Conservation (phyloP, 2,329 filamentous ascomycete genomes). For the Aspergillus proliferans region DNA sequence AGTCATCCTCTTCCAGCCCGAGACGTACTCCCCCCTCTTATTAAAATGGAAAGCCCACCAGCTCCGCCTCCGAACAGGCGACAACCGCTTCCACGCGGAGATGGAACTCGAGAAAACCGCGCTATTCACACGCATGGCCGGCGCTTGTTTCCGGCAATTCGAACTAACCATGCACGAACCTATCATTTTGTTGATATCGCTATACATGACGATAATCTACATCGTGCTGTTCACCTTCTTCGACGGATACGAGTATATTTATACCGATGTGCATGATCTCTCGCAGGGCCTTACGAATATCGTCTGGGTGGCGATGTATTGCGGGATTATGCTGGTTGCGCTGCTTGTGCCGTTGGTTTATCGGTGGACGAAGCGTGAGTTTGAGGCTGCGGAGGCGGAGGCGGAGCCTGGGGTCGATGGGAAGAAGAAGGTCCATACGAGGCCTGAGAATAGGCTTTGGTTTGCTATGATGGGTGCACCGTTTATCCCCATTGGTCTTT, state of each 20-base stretch:
- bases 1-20: constrained; percentile 42
- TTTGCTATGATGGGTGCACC: constrained; percentile 49
- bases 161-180: constrained; percentile 45
- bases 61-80: constrained; percentile 35
- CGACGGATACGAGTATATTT: constrained; percentile 49
- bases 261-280: constrained; percentile 44
- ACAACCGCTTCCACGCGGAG: constrained; percentile 43
- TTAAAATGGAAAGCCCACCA: constrained; percentile 43
- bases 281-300: constrained; percentile 45
- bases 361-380: constrained; percentile 39
- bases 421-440: constrained; percentile 5
- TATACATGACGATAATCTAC: constrained; percentile 33
- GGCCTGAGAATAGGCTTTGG: constrained; percentile 52
- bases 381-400: constrained; percentile 32
- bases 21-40: constrained; percentile 44
- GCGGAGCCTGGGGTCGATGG: background rate
- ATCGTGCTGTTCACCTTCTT: constrained; percentile 33
- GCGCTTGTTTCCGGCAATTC: constrained; percentile 45
- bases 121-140: constrained; percentile 36
- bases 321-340: constrained; percentile 35
- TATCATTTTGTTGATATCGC: constrained; percentile 25
- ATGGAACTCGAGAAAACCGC: constrained; percentile 42
- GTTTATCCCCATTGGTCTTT: constrained; percentile 47
- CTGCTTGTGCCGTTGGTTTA: constrained; percentile 44
- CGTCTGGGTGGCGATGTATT: constrained; percentile 45